Conservation (phyloP, 768 basidiomycete species). For the Hemileccinum rubropunctum region DNA sequence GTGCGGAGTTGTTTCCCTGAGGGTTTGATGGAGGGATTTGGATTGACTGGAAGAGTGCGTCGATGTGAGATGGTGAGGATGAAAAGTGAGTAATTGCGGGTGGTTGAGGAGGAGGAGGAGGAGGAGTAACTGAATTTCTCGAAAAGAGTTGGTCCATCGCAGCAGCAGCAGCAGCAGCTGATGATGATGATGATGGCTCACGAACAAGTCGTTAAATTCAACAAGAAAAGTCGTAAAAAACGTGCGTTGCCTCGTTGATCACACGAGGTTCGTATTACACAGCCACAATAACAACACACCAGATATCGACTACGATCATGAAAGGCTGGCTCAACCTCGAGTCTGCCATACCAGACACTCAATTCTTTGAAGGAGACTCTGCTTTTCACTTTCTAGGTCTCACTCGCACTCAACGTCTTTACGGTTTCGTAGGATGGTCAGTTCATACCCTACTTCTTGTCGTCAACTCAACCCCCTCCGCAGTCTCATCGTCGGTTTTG, state of each 20-base stretch:
- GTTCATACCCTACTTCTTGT: conserved; percentile 19
- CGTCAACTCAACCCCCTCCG: neutral
- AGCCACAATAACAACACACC: neutral
- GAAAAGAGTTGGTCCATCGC: neutral
- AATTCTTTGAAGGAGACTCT: conserved; percentile 86
- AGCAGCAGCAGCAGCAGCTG: too few relatives aligned
- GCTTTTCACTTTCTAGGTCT: conserved; percentile 80
- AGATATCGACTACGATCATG: conserved; percentile 44
- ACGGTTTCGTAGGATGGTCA: conserved; percentile 84
- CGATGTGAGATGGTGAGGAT: too few relatives aligned
- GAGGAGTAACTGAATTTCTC: too few relatives aligned
- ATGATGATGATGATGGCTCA: neutral
- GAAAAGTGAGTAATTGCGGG: too few relatives aligned
- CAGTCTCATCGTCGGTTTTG: conserved; percentile 74
- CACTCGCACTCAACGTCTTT: conserved; percentile 76
- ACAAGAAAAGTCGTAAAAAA: neutral
- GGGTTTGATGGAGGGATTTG: neutral
- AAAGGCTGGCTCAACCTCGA: conserved; percentile 91
- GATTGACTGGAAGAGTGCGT: conserved; percentile 56
- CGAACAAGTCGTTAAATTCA: too few relatives aligned
- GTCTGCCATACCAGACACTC: conserved; percentile 70
- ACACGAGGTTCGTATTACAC: conserved; percentile 25
- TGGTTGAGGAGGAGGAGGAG: too few relatives aligned
- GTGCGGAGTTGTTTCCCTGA: conserved; percentile 40
- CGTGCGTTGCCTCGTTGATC: conserved; percentile 23